Base-by-base conservation (phyloP, 2,329 filamentous ascomycete genomes). In the Mycosphaerella arachidis region DNA sequence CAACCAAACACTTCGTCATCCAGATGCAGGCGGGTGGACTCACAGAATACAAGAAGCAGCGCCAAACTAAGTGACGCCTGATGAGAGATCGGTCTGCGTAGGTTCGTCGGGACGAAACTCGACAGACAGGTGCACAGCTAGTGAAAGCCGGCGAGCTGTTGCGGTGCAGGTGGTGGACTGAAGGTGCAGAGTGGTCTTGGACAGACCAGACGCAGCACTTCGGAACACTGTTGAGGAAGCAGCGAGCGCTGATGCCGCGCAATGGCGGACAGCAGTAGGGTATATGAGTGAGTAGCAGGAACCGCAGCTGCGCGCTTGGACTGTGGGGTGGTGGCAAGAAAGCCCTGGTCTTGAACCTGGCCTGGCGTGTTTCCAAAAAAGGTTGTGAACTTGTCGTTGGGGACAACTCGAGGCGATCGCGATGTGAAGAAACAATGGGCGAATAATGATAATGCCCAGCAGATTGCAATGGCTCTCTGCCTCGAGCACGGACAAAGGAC, bases 91-190 rank as follows among this genome's bases (percentile, higher is more conserved):
- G 50, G 56, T 48, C 53, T 56, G 53, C 55, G 55, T 55, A 50
- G 35, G 40, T 33, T 48, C 30, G 61, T 48, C 35, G 45, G 53
- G 52, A 48, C 29, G 57, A 50, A 61, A 60, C 61, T 62, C 64
- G 66, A 67, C 61, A 59, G 63, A 59, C 60, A 55, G 57, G 57
- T 48, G 66, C 68, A 68, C 73, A 76, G 73, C 75, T 76, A 77
- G 69, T 73, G 45, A 71, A 71, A 69, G 69, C 70, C 68, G 69
- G 62, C 60, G 51, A 43, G 55, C 58, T 51, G 53, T 33, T 31
- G n/a, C 30, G 27, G 24, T 30, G 10, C 35, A 45, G n/a, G 46
- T 29, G 46, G 55, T 37, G 43, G 27, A 10, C 24, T 50, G 53
- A 55, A 60, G 56, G 56, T 57, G 56, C 56, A 52, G 55, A 57